Conservation (phyloP, 1,284 basidiomycete species). For the Ustilago lituana region DNA sequence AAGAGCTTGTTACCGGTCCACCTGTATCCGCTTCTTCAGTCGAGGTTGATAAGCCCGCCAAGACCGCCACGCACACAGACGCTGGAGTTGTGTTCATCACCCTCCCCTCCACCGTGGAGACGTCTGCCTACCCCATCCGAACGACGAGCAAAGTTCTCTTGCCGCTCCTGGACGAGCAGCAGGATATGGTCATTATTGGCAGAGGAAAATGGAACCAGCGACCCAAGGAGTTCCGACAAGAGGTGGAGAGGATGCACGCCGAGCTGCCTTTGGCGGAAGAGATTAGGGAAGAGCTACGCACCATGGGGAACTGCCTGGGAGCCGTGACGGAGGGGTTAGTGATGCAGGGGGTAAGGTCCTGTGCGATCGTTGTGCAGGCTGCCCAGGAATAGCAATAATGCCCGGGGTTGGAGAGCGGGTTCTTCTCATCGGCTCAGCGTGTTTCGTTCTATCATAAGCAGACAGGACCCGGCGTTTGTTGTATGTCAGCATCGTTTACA, state of each 20-base stretch:
- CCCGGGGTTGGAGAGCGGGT: too few species aligned
- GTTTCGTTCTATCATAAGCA: too few species aligned
- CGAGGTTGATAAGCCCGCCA: too few species aligned
- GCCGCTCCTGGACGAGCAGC: constrained; percentile 21
- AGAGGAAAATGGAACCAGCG: constrained; percentile 48
- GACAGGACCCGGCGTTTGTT: too few species aligned
- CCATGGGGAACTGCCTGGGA: constrained; percentile 37
- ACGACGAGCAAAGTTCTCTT: constrained; percentile 19
- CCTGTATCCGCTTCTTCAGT: too few species aligned
- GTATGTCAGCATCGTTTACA: too few species aligned
- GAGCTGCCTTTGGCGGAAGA: constrained; percentile 9
- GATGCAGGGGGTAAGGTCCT: constrained; percentile 6
- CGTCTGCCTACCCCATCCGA: constrained; percentile 5
- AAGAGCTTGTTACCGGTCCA: constrained; percentile 7
- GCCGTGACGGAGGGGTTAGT: constrained; percentile 38
- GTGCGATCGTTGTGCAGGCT: constrained; percentile 25
- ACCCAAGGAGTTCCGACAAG: constrained; percentile 29
- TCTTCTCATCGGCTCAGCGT: too few species aligned
- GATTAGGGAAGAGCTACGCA: constrained; percentile 16
- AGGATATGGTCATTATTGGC: constrained; percentile 46
- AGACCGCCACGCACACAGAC: too few species aligned
- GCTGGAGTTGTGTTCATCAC: constrained; percentile 30
- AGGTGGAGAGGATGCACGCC: constrained; percentile 36
- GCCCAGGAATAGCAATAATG: constrained; percentile 8
- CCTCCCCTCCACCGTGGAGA: constrained; percentile 6